Base-by-base conservation (phyloP, 1,139 yeast genomes). In the Spathaspora sp. region DNA sequence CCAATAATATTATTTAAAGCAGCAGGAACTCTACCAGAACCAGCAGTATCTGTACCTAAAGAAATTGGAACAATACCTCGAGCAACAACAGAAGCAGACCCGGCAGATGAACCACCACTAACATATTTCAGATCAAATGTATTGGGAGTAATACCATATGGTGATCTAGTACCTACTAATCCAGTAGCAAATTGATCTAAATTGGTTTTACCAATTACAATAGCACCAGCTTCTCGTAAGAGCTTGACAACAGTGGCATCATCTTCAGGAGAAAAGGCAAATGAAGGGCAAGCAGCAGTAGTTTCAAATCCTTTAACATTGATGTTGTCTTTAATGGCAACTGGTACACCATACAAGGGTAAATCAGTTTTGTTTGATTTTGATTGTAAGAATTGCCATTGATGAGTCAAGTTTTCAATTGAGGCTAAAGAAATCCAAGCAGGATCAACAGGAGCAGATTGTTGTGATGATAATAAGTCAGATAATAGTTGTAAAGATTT, bases 1-100 rank as follows among this genome's bases (percentile, higher is more conserved):
- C 98, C 98, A 53, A 93, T 78, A 56, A 93, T 68, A 64, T 91
- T 91, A 74, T 93, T 93, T 56, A 91, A 76, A 20, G 90, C 93
- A n/a, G 98, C 98, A 23, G 99, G 99, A 26, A 93, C 98, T 60
- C 98, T 79, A 42, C 97, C 97, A 10, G 96, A 88, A 20, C 99
- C 99, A n/a, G 98, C 98, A 39, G 99, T 93, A 62, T 93, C 99
- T 7, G 98, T 91, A 43, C 98, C 98, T 56, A 93, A 74, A 2
- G 97, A 76, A 44, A 91, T 59, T 24, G 98, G 97, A 15, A 88
- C 97, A 46, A 85, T 75, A 47, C 98, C 98, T 55, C 90, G 76
- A 16, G 90, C 90, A 17, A 89, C 97, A 25, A 85, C 93, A 13
- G 85, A 83, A 6, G 96, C 95, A 18, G 96, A 88, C n/a, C 99